A percentile compares a stretch with the other conserved stretches of the same genome.
phyloP scores from a whole-genome alignment of 805 yeast genomes.

The Maudiozyma barnettii region DNA sequence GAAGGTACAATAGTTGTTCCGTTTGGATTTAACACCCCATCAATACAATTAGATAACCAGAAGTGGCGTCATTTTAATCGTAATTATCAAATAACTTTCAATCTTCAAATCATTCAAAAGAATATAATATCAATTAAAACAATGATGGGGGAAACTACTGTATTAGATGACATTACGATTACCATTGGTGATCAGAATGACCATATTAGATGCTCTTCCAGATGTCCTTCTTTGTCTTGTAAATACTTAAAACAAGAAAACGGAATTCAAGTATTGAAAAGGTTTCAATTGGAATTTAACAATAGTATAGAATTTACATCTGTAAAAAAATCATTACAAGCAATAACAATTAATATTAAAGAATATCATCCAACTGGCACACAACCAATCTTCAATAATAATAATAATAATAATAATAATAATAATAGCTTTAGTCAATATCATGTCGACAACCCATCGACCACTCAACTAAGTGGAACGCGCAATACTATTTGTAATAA shows the following conservation, averaged over 20 bases:
- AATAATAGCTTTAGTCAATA: not conserved
- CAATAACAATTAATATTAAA: conserved; percentile 9
- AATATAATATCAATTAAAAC: not conserved
- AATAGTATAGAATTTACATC: conserved; percentile 10
- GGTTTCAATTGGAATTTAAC: conserved; percentile 21
- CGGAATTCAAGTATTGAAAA: conserved; percentile 5
- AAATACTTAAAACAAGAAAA: conserved; percentile 14
- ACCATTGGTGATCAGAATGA: not conserved
- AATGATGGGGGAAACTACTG: not conserved
- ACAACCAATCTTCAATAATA: not conserved
- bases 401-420: not conserved
- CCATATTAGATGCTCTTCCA: conserved; percentile 17
- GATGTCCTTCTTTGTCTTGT: conserved; percentile 21
- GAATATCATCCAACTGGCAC: not conserved
- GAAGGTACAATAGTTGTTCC: conserved; percentile 14
- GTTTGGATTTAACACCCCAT: conserved; percentile 14
- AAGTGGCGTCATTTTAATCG: conserved; percentile 18
- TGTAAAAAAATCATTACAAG: conserved; percentile 1
- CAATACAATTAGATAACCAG: conserved; percentile 6
- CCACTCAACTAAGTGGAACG: too few species aligned
- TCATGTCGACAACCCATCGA: too few species aligned
- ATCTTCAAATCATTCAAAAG: not conserved
- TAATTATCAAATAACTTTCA: conserved; percentile 3
- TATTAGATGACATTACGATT: conserved; percentile 1
- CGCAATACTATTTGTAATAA: too few species aligned